Evolutionary conservation across 1,284 basidiomycete species (phyloP).

Genomic region (Trichosporon sp.): DNA sequence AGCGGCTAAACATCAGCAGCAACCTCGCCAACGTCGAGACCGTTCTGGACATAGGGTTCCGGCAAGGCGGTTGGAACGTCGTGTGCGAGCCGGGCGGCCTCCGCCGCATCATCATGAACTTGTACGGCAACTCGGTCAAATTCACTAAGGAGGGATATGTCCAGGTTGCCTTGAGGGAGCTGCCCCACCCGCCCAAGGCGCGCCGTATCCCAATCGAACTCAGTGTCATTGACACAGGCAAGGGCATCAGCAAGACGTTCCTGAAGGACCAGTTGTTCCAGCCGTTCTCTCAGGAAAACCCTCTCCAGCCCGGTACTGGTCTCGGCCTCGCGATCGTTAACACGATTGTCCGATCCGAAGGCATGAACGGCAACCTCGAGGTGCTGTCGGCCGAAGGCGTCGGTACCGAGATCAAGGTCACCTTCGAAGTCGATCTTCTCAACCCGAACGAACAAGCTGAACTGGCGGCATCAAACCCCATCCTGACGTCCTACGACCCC

Average conservation of each 20-base stretch:
- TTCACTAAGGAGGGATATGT: conserved; percentile 88
- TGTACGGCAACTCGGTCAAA: conserved; percentile 91
- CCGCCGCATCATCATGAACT: conserved; percentile 86
- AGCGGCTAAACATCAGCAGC: conserved; percentile 40
- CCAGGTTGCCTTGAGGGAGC: conserved; percentile 74
- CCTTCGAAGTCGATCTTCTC: conserved; percentile 67
- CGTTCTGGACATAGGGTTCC: conserved; percentile 66
- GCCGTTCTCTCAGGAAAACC: conserved; percentile 78
- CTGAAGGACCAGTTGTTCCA: conserved; percentile 93
- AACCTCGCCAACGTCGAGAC: conserved; percentile 58
- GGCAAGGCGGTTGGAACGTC: conserved; percentile 73
- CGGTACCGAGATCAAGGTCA: conserved; percentile 90
- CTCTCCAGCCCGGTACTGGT: conserved; percentile 79
- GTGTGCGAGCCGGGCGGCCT: conserved; percentile 90
- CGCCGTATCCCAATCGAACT: conserved; percentile 74
- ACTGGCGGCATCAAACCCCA: not conserved
- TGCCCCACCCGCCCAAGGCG: conserved; percentile 58
- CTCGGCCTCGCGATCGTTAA: conserved; percentile 96
- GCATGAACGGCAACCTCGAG: conserved; percentile 70
- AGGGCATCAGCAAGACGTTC: conserved; percentile 84
- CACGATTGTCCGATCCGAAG: conserved; percentile 73
- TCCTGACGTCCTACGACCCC: not conserved
- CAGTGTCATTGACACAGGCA: conserved; percentile 83
- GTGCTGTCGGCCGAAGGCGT: conserved; percentile 63
- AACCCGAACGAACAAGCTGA: conserved; percentile 3